Conservation (phyloP, 805 yeast species). For the Tetrapisispora fleetii region DNA sequence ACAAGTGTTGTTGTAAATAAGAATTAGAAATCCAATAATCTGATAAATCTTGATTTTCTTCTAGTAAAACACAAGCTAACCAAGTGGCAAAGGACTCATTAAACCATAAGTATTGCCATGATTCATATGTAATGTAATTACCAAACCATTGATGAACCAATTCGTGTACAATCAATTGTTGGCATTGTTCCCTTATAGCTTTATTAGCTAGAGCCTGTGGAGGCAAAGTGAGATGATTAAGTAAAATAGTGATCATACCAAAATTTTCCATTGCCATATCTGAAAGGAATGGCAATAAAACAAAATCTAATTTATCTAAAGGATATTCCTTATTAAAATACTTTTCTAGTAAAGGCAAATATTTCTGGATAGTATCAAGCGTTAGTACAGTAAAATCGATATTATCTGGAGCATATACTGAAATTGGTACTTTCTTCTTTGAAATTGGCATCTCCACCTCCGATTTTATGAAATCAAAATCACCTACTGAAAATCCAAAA, state of each 20-base stretch:
- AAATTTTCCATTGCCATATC: constrained; percentile 81
- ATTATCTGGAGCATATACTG: constrained; percentile 45
- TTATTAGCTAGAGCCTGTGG: constrained; percentile 23
- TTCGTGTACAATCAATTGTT: constrained; percentile 61
- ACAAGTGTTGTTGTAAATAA: constrained; percentile 16
- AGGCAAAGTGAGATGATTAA: constrained; percentile 38
- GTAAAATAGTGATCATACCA: constrained; percentile 54
- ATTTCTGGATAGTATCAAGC: constrained; percentile 36
- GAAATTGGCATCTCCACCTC: constrained; percentile 12
- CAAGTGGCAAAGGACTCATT: constrained; percentile 75
- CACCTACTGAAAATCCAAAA: constrained; percentile 63
- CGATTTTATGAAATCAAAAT: constrained; percentile 44
- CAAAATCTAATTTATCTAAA: constrained; percentile 53
- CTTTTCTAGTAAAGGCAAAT: constrained; percentile 39
- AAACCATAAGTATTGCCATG: constrained; percentile 63
- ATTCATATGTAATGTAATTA: constrained; percentile 52
- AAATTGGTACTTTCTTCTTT: constrained; percentile 34
- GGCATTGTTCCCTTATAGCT: constrained; percentile 28
- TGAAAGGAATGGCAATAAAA: constrained; percentile 57
- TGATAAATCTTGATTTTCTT: constrained; percentile 15
- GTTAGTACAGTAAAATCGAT: constrained; percentile 40
- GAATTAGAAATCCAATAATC: constrained; percentile 18
- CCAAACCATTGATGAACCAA: constrained; percentile 78
- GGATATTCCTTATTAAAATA: constrained; percentile 44
- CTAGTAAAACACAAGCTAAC: constrained; percentile 44